Evolutionary conservation across 2,329 filamentous ascomycete species (phyloP).

Genomic region (Bipolaris cookei): DNA sequence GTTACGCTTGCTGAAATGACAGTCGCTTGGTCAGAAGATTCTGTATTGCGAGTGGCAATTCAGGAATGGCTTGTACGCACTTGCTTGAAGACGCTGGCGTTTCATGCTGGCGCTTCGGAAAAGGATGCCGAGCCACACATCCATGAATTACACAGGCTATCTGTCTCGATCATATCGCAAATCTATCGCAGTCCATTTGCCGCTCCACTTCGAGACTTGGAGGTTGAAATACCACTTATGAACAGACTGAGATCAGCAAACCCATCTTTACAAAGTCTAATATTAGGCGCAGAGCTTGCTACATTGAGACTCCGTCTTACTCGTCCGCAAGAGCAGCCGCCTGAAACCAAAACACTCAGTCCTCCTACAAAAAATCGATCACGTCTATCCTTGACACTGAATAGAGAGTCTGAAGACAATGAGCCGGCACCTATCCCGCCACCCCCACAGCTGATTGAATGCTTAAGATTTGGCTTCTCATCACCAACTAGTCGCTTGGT

Average conservation of each 20-base stretch:
- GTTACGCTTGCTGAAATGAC: conserved; percentile 69
- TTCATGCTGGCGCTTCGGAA: conserved; percentile 44
- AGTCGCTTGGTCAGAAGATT: conserved; percentile 57
- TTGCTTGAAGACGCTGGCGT: conserved; percentile 68
- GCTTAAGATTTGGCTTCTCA: conserved; percentile 80
- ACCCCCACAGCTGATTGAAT: conserved; percentile 79
- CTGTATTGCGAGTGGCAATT: conserved; percentile 58
- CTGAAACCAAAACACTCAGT: conserved; percentile 29
- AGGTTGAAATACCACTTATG: conserved; percentile 74
- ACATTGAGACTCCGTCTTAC: conserved; percentile 68
- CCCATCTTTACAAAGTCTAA: conserved; percentile 75
- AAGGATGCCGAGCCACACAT: conserved; percentile 53
- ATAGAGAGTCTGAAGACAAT: conserved; percentile 40
- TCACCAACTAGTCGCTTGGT: conserved; percentile 75
- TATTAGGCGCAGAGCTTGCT: conserved; percentile 79
- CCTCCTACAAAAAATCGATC: conserved; percentile 35
- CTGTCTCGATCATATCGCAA: conserved; percentile 68
- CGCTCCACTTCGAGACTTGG: conserved; percentile 63
- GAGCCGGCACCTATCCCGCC: conserved; percentile 53
- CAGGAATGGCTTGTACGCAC: conserved; percentile 72
- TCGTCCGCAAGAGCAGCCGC: conserved; percentile 24
- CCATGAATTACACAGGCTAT: conserved; percentile 71
- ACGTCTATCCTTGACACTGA: conserved; percentile 39
- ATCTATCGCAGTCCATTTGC: conserved; percentile 71
- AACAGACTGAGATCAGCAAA: conserved; percentile 64